These are phyloP conservation scores for Beauveria bassiana DNA, from an alignment of 2,329 filamentous ascomycete species.

Conservation along the genomic window DNA sequence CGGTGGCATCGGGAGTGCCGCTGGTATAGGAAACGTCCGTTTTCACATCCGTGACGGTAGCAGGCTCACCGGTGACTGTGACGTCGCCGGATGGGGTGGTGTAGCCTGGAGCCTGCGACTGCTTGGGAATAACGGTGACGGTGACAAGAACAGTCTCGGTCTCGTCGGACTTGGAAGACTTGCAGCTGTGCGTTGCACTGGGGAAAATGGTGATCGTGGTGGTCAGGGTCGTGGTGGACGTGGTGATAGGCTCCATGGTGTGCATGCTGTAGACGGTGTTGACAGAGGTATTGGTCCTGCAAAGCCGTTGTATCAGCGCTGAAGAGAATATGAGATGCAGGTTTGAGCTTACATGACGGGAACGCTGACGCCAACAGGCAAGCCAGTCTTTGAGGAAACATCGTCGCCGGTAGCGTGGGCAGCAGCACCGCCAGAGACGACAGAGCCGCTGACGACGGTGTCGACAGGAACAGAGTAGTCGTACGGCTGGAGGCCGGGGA, in stretches of 20 bases:
- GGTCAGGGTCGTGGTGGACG: conserved; percentile 14
- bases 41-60: conserved; percentile 5
- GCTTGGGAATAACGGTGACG: conserved; percentile 14
- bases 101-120: not conserved
- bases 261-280: conserved; percentile 26
- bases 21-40: conserved; percentile 9
- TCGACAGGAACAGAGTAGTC: conserved; percentile 5
- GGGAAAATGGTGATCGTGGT: conserved; percentile 16
- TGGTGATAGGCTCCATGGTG: conserved; percentile 15
- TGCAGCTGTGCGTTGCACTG: not conserved
- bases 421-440: not conserved
- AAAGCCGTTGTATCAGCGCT: not conserved
- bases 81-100: conserved; percentile 4
- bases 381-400: not conserved
- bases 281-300: conserved; percentile 26
- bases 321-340: too few relatives aligned
- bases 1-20: conserved; percentile 17
- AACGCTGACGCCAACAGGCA: conserved; percentile 18
- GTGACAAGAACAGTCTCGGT: conserved; percentile 17
- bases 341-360: conserved; percentile 27
- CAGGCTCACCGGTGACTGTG: conserved; percentile 1
- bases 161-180: not conserved
- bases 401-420: not conserved
- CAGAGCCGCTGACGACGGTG: not conserved
- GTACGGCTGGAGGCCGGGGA: conserved; percentile 6